Evolutionary conservation across 108 stramenopile species (phyloP).

Genomic region (Cafeteria roenbergensis): DNA sequence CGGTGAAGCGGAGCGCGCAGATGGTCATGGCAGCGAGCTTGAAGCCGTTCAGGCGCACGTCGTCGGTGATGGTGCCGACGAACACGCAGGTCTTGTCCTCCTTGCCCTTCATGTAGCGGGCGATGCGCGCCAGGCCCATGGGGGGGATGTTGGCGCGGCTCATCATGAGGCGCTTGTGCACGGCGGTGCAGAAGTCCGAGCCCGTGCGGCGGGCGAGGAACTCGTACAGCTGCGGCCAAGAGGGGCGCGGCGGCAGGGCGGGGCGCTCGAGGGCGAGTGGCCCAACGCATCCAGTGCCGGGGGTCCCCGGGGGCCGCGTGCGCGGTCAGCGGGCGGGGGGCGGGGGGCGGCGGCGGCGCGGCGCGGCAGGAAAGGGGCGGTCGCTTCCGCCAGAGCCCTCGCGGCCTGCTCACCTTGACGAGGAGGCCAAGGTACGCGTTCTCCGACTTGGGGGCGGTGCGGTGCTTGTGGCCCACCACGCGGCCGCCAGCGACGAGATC

Average conservation of each 20-base stretch:
- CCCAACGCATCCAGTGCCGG: too few species aligned
- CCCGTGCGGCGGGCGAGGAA: constrained; percentile 92
- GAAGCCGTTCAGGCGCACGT: constrained; percentile 71
- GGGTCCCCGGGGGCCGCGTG: too few species aligned
- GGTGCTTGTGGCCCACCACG: constrained; percentile 89
- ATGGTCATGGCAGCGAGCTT: constrained; percentile 79
- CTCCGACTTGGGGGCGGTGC: constrained; percentile 80
- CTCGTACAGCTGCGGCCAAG: constrained; percentile 60
- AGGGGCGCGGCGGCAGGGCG: too few species aligned
- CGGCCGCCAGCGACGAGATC: constrained; percentile 97
- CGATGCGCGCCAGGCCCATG: constrained; percentile 76
- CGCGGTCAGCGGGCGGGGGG: too few species aligned
- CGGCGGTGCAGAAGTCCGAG: constrained; percentile 78
- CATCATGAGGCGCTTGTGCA: constrained; percentile 96
- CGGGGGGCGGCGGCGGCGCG: too few species aligned
- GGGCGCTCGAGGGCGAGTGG: too few species aligned
- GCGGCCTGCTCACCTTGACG: constrained; percentile 62
- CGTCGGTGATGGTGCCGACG: constrained; percentile 95
- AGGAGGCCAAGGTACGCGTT: constrained; percentile 94
- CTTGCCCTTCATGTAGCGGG: constrained; percentile 89
- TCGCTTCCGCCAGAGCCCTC: too few species aligned
- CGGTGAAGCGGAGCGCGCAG: constrained; percentile 92
- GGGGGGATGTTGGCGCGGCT: constrained; percentile 90
- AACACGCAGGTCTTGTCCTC: constrained; percentile 74
- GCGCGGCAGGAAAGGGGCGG: too few species aligned